phyloP scores from a whole-genome alignment of 2,329 filamentous ascomycete species.

The Cladosporium sp. region DNA sequence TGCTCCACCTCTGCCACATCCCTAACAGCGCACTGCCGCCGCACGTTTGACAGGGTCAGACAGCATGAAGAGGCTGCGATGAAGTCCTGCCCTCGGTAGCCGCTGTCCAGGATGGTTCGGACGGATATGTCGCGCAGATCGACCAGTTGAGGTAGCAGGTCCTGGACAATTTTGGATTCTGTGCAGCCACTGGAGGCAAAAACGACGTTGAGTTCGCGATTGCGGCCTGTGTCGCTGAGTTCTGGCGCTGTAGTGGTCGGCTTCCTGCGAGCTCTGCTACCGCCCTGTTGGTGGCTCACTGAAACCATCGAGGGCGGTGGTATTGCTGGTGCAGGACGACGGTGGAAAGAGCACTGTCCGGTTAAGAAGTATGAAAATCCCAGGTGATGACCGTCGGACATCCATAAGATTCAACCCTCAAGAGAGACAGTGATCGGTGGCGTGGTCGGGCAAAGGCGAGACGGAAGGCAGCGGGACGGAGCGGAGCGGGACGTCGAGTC shows the following conservation, averaged over 20 bases:
- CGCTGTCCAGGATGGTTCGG: constrained; percentile 37
- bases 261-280: constrained; percentile 4
- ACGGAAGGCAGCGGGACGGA: not conserved
- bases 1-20: constrained; percentile 36
- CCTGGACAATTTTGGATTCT: constrained; percentile 33
- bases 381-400: not conserved
- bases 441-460: not conserved
- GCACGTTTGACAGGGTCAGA: constrained; percentile 34
- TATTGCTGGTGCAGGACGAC: not conserved
- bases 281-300: constrained; percentile 14
- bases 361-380: not conserved
- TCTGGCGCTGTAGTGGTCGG: not conserved
- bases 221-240: constrained; percentile 2
- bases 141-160: constrained; percentile 35
- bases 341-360: not conserved
- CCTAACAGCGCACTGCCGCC: constrained; percentile 24
- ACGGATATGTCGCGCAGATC: constrained; percentile 37
- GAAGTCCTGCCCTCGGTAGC: constrained; percentile 36
- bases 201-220: constrained; percentile 35
- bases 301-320: constrained; percentile 16
- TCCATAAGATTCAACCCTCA: not conserved
- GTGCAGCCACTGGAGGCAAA: constrained; percentile 39
- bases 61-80: constrained; percentile 35
- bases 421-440: not conserved
- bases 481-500: too few species aligned